Evolutionary conservation across 805 yeast genomes (phyloP).

Genomic region (Candida tallmaniae): DNA sequence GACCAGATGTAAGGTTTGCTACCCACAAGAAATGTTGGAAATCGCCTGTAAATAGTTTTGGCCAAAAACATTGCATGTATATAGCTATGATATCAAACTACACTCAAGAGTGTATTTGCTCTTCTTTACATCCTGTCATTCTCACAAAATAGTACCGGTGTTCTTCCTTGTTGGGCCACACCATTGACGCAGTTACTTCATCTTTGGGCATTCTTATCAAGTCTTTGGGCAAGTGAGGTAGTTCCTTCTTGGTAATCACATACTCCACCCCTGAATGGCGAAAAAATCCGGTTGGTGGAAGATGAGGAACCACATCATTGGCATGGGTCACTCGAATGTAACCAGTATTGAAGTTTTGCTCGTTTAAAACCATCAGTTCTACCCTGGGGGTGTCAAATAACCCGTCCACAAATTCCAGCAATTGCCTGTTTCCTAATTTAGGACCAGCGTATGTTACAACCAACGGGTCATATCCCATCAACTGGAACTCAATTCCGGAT

Average conservation of each 20-base stretch:
- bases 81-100: too few relatives aligned
- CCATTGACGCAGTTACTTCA: not conserved
- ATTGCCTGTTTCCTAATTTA: conserved; percentile 51
- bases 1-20: conserved; percentile 53
- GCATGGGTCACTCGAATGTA: conserved; percentile 53
- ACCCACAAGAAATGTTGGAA: conserved; percentile 46
- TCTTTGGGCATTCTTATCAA: not conserved
- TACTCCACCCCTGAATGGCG: conserved; percentile 51
- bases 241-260: conserved; percentile 32
- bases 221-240: conserved; percentile 32
- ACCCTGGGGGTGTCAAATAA: conserved; percentile 39
- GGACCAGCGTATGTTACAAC: conserved; percentile 64
- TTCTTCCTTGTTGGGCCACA: conserved; percentile 21
- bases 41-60: conserved; percentile 21
- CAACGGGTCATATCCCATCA: conserved; percentile 50
- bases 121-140: conserved; percentile 26
- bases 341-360: conserved; percentile 29
- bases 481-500: conserved; percentile 56
- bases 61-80: too few relatives aligned
- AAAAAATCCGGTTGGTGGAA: conserved; percentile 49
- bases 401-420: conserved; percentile 49
- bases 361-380: conserved; percentile 14
- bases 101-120: not conserved
- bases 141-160: conserved; percentile 28
- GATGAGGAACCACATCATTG: conserved; percentile 54